Evolutionary conservation across 2,329 filamentous ascomycete genomes (phyloP).

Genomic region (Aspergillus vadensis): DNA sequence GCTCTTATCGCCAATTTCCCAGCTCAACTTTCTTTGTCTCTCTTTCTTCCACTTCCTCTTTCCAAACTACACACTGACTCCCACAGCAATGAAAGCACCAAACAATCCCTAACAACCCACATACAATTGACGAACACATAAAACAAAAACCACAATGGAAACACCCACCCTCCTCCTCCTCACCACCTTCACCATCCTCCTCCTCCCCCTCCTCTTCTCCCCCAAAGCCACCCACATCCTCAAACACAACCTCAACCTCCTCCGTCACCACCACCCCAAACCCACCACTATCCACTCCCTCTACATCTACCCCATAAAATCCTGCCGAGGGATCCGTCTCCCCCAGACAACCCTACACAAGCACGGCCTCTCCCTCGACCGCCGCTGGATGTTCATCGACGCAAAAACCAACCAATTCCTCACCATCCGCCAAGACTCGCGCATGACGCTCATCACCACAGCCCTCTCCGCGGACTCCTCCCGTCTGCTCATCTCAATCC

Average conservation of each 20-base stretch:
- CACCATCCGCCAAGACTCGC: constrained; percentile 62
- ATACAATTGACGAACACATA: too few relatives aligned
- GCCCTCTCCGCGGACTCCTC: constrained; percentile 51
- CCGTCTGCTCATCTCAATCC: constrained; percentile 49
- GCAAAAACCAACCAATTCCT: constrained; percentile 57
- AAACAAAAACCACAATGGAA: not conserved
- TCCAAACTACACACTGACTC: not conserved
- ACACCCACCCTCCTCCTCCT: not conserved
- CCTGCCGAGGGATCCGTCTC: constrained; percentile 63
- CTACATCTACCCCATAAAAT: constrained; percentile 66
- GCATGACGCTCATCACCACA: constrained; percentile 65
- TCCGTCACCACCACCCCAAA: constrained; percentile 18
- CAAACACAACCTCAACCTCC: constrained; percentile 18
- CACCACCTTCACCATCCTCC: not conserved
- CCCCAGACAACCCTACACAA: constrained; percentile 54
- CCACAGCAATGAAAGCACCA: not conserved
- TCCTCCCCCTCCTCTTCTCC: not conserved
- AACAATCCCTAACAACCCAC: too few relatives aligned
- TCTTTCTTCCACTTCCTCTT: not conserved
- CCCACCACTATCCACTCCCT: constrained; percentile 42
- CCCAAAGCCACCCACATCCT: constrained; percentile 15
- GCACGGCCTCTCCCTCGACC: constrained; percentile 63
- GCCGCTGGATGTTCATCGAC: constrained; percentile 68
- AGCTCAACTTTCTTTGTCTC: not conserved
- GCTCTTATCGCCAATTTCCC: not conserved